Evolutionary conservation across 208 protist species (phyloP), one percentile per base, ranked within the genome.

Genomic region (Crithidia fasciculata): DNA sequence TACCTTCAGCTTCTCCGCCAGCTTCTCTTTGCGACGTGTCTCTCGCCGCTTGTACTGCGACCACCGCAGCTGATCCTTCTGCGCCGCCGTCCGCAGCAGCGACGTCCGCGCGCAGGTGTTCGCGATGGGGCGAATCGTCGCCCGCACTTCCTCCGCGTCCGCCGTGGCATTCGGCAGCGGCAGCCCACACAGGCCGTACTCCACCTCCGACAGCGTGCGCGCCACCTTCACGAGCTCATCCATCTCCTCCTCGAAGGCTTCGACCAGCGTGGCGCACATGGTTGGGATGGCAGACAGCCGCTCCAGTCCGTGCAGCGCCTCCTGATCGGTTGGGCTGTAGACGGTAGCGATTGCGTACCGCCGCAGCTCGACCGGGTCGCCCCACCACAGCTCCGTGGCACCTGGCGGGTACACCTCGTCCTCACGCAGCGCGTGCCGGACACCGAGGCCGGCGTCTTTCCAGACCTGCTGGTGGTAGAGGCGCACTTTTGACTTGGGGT

Each of bases 211-310:
- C 40, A 87, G 47, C 8, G 63, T 68, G 41, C 67, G 65, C 36
- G 85, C 83, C 40, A 82, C 28, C 41, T 84, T 79, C 47, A 95
- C 83, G n/a, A 95, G 65, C 13, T 64, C 57, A 50, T 80, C 73
- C 28, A 95, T 70, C 37, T 82, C 85, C 2, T 95, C 90, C 63
- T 95, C 90, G 19, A 80, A 75, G 39, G 93, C 83, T n/a, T 81
- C 76, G 77, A 93, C 77, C 19, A 93, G 63, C 28, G 75, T 67
- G 28, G 73, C 76, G 45, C 90, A 95, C 57, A 93, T 79, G 18
- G 54, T 53, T n/a, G 57, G 72, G 2, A 83, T 74, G 2, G 81
- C 88, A 15, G 52, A 47, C 1, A 65, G 47, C 39, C 52, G 53
- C 40, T 64, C 36, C 28, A 71, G 15, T 41, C 82, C 76, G 15